Percentiles rank a stretch among this genome's conserved stretches.
phyloP scores from a whole-genome alignment of 1,284 basidiomycete genomes.

The Puccinia hordei region DNA sequence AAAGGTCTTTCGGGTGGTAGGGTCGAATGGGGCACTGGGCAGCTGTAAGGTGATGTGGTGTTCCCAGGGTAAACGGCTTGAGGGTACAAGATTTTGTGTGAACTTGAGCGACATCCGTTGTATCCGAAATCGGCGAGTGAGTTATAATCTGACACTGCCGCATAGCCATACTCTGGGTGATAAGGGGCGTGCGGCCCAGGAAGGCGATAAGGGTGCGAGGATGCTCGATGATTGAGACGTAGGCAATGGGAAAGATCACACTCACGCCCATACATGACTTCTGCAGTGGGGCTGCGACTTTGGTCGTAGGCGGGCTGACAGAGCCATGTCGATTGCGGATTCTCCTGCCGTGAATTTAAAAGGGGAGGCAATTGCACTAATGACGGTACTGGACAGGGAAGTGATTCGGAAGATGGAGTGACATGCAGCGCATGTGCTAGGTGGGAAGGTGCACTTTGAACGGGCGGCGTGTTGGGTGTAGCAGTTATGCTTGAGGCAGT shows the following conservation, averaged over 20 bases:
- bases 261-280: neutral
- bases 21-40: slow-evolving; percentile 55
- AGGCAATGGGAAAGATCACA: neutral
- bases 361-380: slow-evolving; percentile 7
- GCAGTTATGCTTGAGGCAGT: neutral
- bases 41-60: slow-evolving; percentile 2
- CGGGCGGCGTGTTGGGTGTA: neutral
- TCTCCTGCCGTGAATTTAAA: neutral
- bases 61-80: neutral
- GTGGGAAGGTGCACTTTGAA: neutral
- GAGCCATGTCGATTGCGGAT: neutral
- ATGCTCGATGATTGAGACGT: neutral
- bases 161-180: neutral
- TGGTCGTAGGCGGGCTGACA: slow-evolving; percentile 12
- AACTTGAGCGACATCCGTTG: slow-evolving; percentile 2
- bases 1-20: slow-evolving; percentile 61
- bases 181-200: neutral
- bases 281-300: neutral
- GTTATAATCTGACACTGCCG: neutral
- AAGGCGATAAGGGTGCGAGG: neutral
- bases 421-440: neutral
- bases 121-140: neutral
- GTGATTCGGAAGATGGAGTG: neutral
- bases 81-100: slow-evolving; percentile 6
- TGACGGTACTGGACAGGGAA: neutral